Evolutionary conservation across 2,329 filamentous ascomycete species (phyloP), one percentile per base, ranked within the genome.

Genomic region (Pyrenophora graminea): DNA sequence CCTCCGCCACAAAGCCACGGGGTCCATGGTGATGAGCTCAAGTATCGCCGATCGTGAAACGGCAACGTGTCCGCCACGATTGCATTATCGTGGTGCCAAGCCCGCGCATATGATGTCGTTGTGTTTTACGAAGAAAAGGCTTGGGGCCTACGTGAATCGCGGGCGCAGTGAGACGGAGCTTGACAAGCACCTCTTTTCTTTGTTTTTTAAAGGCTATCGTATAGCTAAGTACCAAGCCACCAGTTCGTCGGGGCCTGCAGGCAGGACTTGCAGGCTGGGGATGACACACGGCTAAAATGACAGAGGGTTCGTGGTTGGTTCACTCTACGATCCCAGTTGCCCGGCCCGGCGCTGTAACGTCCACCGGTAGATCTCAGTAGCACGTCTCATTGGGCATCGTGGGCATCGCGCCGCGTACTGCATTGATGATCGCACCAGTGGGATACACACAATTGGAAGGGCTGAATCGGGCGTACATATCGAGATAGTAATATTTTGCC

Each of bases 311-410:
- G 34, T 17, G 23, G 23, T 30, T 53, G 37, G 38, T 53, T 53
- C 50, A 39, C 23, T 43, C 38, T 19, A 40, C 9, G 17, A 47
- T 42, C 53, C 53, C 25, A n/a, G 49, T 39, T 21, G 19, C 34
- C 39, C 53, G 49, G 49, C 45, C 43, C 41, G 53, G 47, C 25
- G 25, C 21, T 39, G 27, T 33, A 45, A 44, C 38, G 31, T 39
- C 46, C 37, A 53, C 53, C 53, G 45, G 49, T 55, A 53, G 44
- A 49, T 49, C 41, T 43, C 25, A n/a, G 37, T 30, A 3, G 31
- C 41, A 38, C 25, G 36, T 33, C 18, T 45, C 37, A 49, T 55
- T 46, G 41, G 45, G 23, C 41, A 15, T 21, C 19, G 19, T 21
- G 19, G 19, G 19, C 19, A 21, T 23, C 34, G 31, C 45, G 36